Evolutionary conservation across 768 basidiomycete genomes (phyloP).

Genomic region (Boletus subcaerulescens): DNA sequence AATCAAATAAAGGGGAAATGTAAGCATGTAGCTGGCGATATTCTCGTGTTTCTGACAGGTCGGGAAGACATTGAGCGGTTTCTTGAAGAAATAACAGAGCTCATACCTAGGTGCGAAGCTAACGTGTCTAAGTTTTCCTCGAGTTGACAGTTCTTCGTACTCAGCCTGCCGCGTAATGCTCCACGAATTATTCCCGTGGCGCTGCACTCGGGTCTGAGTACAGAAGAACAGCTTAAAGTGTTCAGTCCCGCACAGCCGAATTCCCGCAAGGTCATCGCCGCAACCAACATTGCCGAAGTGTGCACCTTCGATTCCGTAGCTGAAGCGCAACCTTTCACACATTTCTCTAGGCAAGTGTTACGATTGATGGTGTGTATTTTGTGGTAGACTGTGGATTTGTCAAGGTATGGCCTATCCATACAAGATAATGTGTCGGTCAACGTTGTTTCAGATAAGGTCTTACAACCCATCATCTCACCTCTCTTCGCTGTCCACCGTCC

Average conservation of each 20-base stretch:
- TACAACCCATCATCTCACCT: slow-evolving; percentile 87
- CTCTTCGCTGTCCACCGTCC: slow-evolving; percentile 78
- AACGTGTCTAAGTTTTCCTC: background rate
- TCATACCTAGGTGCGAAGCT: slow-evolving; percentile 59
- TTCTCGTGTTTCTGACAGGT: slow-evolving; percentile 92
- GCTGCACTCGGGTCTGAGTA: slow-evolving; percentile 85
- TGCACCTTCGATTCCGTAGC: slow-evolving; percentile 1
- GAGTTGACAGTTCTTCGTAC: background rate
- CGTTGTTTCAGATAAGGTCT: slow-evolving; percentile 65
- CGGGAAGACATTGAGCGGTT: slow-evolving; percentile 95
- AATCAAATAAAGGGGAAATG: background rate
- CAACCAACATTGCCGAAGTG: slow-evolving; percentile 96
- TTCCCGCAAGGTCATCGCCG: slow-evolving; percentile 83
- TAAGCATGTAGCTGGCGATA: slow-evolving; percentile 82
- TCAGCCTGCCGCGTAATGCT: slow-evolving; percentile 52
- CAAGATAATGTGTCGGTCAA: background rate
- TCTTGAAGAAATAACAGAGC: slow-evolving; percentile 74
- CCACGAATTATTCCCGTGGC: slow-evolving; percentile 65
- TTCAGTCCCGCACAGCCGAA: slow-evolving; percentile 77
- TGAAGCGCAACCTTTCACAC: background rate
- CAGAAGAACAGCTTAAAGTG: slow-evolving; percentile 82
- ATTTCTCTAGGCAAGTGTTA: slow-evolving; percentile 76
- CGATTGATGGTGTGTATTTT: slow-evolving; percentile 92
- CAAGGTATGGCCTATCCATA: slow-evolving; percentile 54
- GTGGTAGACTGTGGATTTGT: slow-evolving; percentile 95